Evolutionary conservation across 2,329 filamentous ascomycete species (phyloP).

Genomic region (Colletotrichum theobromicola): DNA sequence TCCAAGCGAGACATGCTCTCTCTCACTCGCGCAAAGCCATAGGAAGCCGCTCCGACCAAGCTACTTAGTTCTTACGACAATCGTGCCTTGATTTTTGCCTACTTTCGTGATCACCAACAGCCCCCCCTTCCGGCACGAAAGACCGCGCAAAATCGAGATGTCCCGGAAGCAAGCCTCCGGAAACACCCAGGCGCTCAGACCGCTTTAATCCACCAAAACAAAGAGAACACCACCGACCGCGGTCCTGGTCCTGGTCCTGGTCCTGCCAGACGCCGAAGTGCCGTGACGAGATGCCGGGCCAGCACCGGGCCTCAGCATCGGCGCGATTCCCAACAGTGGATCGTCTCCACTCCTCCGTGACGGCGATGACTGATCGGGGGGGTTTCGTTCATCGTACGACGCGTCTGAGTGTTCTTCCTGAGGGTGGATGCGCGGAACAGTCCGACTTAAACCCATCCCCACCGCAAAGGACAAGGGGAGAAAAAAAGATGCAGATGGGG

Average conservation of each 20-base stretch:
- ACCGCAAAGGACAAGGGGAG: neutral
- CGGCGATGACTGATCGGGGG: conserved; percentile 17
- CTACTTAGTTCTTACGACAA: neutral
- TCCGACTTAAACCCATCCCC: neutral
- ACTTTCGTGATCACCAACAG: neutral
- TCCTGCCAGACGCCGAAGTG: neutral
- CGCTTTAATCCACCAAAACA: neutral
- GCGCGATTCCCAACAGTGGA: neutral
- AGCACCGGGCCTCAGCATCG: neutral
- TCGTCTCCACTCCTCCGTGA: conserved; percentile 6
- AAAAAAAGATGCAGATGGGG: neutral
- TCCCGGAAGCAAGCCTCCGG: neutral
- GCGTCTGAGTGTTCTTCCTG: neutral
- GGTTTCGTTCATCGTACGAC: conserved; percentile 12
- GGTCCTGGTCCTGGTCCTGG: neutral
- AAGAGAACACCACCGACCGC: neutral
- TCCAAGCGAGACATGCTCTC: neutral
- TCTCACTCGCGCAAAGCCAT: neutral
- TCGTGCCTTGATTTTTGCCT: neutral
- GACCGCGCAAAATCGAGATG: neutral
- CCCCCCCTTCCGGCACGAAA: neutral
- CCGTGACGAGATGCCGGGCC: neutral
- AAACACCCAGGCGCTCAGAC: neutral
- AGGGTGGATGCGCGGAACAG: neutral
- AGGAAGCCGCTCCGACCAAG: neutral